These are phyloP conservation scores for Trypanosoma lewisi DNA, from an alignment of 208 protist genomes.

Conservation along the genomic window DNA sequence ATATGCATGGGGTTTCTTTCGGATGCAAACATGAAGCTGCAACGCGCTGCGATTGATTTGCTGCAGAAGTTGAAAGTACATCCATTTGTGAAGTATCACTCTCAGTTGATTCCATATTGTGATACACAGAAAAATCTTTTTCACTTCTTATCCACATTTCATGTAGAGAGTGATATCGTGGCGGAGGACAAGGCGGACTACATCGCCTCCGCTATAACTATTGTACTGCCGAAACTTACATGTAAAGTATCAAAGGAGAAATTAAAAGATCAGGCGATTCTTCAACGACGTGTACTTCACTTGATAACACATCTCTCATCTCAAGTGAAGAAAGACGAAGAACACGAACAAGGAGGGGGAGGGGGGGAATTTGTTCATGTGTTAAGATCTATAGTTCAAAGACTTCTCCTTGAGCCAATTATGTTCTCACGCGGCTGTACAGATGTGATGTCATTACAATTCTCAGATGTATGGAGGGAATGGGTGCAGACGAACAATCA, in stretches of 20 bases:
- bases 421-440: slow-evolving; percentile 14
- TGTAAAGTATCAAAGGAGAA: slow-evolving; percentile 70
- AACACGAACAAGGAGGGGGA: no score
- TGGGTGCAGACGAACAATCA: slow-evolving; percentile 21
- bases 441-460: slow-evolving; percentile 18
- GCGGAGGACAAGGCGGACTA: slow-evolving; percentile 57
- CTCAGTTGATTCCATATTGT: slow-evolving; percentile 69
- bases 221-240: slow-evolving; percentile 81
- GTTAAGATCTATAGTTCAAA: slow-evolving; percentile 63
- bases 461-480: slow-evolving; percentile 27
- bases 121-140: slow-evolving; percentile 80
- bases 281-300: slow-evolving; percentile 70
- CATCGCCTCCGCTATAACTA: slow-evolving; percentile 60
- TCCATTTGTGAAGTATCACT: slow-evolving; percentile 65
- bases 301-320: slow-evolving; percentile 67
- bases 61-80: slow-evolving; percentile 68
- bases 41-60: slow-evolving; percentile 74
- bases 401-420: slow-evolving; percentile 61
- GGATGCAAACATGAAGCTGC: slow-evolving; percentile 57
- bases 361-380: slow-evolving; percentile 47
- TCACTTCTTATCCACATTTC: slow-evolving; percentile 74
- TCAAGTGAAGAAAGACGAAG: no score
- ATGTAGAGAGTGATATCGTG: slow-evolving; percentile 69
- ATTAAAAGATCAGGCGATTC: slow-evolving; percentile 72
- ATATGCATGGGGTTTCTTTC: slow-evolving; percentile 61